phyloP scores from a whole-genome alignment of 163 green algal genomes.

The Chloroidium sp. region DNA sequence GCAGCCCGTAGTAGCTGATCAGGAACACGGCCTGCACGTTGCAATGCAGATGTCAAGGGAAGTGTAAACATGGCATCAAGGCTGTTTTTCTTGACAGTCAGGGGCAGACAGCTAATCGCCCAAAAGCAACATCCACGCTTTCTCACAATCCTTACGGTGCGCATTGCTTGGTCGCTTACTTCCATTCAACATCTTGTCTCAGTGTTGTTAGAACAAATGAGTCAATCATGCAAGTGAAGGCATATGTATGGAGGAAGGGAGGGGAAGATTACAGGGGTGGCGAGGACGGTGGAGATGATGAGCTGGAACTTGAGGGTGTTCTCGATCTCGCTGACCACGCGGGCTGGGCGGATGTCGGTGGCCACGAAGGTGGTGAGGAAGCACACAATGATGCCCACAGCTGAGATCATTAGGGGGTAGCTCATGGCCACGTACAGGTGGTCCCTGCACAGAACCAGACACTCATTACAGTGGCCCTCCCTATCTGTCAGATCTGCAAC shows the following conservation, averaged over 20 bases:
- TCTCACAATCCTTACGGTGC: background rate
- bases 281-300: slow-evolving; percentile 86
- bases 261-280: slow-evolving; percentile 73
- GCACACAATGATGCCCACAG: slow-evolving; percentile 88
- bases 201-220: too few relatives aligned
- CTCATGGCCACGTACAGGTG: slow-evolving; percentile 78
- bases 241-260: background rate
- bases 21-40: slow-evolving; percentile 44
- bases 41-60: background rate
- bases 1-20: slow-evolving; percentile 50
- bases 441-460: too few relatives aligned
- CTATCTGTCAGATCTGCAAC: too few relatives aligned
- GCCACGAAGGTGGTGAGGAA: slow-evolving; percentile 89
- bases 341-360: slow-evolving; percentile 81
- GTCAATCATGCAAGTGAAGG: too few relatives aligned
- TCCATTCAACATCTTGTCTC: too few relatives aligned
- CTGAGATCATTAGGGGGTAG: slow-evolving; percentile 88
- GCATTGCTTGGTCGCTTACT: background rate
- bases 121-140: background rate
- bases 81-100: background rate
- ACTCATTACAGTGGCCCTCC: too few relatives aligned
- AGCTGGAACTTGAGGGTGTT: slow-evolving; percentile 94
- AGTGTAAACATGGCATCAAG: background rate
- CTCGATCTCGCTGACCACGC: slow-evolving; percentile 69
- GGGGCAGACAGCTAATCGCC: background rate